Evolutionary conservation across 108 stramenopile species (phyloP), one percentile per base, ranked within the genome.

Genomic region (Discostella pseudostelligera): DNA sequence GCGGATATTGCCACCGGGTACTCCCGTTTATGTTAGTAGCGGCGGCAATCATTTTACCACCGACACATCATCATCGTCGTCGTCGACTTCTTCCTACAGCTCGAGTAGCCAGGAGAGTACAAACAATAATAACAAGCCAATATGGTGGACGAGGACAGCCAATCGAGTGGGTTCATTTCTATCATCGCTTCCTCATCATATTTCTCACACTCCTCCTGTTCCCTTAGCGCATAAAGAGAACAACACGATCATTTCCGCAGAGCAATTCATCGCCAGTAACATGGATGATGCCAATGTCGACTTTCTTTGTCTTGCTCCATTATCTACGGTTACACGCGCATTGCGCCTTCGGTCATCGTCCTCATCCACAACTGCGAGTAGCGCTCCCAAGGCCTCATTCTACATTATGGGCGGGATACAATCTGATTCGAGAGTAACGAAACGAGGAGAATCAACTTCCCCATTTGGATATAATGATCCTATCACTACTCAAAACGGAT

Each of bases 321-420:
- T 73, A 7, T 32, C 63, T 1, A 73, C 61, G 10, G 17, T 64
- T 13, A 24, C 72, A 49, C 39, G 48, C 26, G 62, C 72, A 44
- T 14, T 73, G 47, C 19, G 62, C 20, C 24, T 73, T n/a, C 64
- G 50, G 1, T 22, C 47, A 22, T 8, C 47, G 14, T 19, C 1
- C 13, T 8, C 7, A 16, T 48, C 16, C 0, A 8, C 47, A 22
- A 45, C 44, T 17, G 44, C 44, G 3, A 14, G 47, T 48, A 19
- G 16, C 17, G 21, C 19, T 19, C 37, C n/a, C 24, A 25, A 28
- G 20, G 49, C 72, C 0, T 35, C 45, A 16, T 59, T 73, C 47
- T 65, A 24, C 63, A 50, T 73, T 55, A 73, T 73, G 72, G 72
- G 72, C 19, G 72, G 72, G 39, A 64, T 73, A 26, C 62, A 29